Base-by-base conservation (phyloP, 2,329 filamentous ascomycete genomes). In the Tolypocladium capitatum region DNA sequence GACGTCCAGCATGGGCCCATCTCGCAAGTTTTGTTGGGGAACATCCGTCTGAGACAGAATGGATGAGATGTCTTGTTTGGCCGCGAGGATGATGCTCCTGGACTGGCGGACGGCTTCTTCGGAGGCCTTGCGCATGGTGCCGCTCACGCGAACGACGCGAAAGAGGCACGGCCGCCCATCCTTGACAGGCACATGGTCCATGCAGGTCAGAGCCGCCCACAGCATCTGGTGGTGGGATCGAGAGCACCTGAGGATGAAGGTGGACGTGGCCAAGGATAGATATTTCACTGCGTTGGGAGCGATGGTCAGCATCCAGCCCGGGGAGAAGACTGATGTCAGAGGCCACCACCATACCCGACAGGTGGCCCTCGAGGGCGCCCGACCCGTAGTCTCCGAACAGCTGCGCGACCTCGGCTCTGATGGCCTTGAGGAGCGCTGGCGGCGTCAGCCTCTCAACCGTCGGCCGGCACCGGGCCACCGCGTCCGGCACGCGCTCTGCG, bases 111-210 rank as follows among this genome's bases (percentile, higher is more conserved):
- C 84, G 33, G 89, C 88, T 64, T 95, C 90, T 61, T 94, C 83
- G 65, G 97, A 90, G 2, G 81, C 84, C 65, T 94, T 95, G 56
- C 83, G 83, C 59, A 98, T 95, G 3, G 92, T 98, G 16, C 91
- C 92, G 54, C 86, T 92, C 14, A 96, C 87, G 51, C 86, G 77
- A 7, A 94, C 79, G 14, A 98, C 89, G 42, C 83, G 81, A 52
- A 94, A 85, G 1, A 91, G 83, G 58, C 90, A 94, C 0, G 78
- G 72, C 49, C 74, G 71, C 24, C 78, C 76, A 59, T 71, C 73
- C 49, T 67, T 74, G 2, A 75, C 65, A 8, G 80, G 87, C 0
- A 96, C 69, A 16, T 68, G 74, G 21, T 81, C 81, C 71, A 92
- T 84, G 56, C 89, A 86, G 0, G 87, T 86, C 46, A 98, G 69